Evolutionary conservation across 1,284 basidiomycete species (phyloP).

Genomic region (Phellopilus nigrolimitatus): DNA sequence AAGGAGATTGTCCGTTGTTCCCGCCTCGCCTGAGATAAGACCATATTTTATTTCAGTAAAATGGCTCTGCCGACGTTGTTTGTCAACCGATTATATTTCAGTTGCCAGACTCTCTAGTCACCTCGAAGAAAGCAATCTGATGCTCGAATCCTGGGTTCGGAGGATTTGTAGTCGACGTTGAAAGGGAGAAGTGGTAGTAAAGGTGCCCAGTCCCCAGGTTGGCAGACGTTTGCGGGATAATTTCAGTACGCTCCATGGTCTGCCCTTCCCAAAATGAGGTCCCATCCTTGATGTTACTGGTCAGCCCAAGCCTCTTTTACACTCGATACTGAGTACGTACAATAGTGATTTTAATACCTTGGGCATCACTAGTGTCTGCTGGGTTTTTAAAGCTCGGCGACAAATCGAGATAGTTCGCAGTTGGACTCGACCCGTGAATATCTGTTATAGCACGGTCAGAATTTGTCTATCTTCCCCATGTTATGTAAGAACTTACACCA

Average conservation of each 20-base stretch:
- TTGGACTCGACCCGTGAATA: slow-evolving; percentile 27
- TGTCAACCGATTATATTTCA: slow-evolving; percentile 19
- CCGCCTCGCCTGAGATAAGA: slow-evolving; percentile 23
- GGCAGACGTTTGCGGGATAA: slow-evolving; percentile 28
- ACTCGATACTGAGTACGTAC: slow-evolving; percentile 18
- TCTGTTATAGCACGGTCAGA: slow-evolving; percentile 27
- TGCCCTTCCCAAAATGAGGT: slow-evolving; percentile 26
- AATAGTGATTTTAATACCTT: slow-evolving; percentile 29
- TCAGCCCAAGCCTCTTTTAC: slow-evolving; percentile 7
- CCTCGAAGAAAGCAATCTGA: slow-evolving; percentile 28
- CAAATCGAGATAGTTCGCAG: slow-evolving; percentile 27
- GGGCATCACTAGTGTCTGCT: slow-evolving; percentile 27
- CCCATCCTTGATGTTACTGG: slow-evolving; percentile 19
- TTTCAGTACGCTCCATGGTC: slow-evolving; percentile 27
- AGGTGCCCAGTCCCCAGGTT: slow-evolving; percentile 28
- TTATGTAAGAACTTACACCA: too few species aligned
- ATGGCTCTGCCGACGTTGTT: slow-evolving; percentile 21
- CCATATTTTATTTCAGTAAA: slow-evolving; percentile 29
- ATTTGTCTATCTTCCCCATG: too few species aligned
- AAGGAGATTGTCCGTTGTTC: slow-evolving; percentile 23
- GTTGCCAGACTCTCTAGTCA: slow-evolving; percentile 19
- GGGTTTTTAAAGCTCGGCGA: slow-evolving; percentile 28
- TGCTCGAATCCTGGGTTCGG: slow-evolving; percentile 24
- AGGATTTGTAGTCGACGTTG: slow-evolving; percentile 25
- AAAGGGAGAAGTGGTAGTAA: slow-evolving; percentile 30